Evolutionary conservation across 495 filamentous ascomycete genomes (phyloP).

Genomic region (Hypoxylon intermedium): DNA sequence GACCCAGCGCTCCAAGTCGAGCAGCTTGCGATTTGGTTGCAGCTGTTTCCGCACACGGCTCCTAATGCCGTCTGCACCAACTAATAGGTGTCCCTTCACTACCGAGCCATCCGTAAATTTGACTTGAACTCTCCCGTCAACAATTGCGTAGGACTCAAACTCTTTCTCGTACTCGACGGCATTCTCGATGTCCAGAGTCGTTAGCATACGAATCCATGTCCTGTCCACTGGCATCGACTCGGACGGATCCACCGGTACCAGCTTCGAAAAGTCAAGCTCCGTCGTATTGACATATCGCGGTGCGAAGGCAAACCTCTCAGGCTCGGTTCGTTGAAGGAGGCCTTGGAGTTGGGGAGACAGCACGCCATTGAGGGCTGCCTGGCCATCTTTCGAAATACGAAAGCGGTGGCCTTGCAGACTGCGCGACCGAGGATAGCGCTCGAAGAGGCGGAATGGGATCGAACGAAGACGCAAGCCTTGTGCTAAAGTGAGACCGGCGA

Average conservation of each 20-base stretch:
- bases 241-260: constrained; percentile 8
- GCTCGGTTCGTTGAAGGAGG: constrained; percentile 28
- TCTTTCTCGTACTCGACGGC: constrained; percentile 52
- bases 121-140: constrained; percentile 42
- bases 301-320: constrained; percentile 22
- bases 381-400: constrained; percentile 46
- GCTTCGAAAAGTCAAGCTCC: constrained; percentile 30
- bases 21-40: constrained; percentile 47
- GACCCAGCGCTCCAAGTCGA: constrained; percentile 54
- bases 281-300: constrained; percentile 35
- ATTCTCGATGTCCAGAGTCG: constrained; percentile 42
- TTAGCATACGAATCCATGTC: constrained; percentile 33
- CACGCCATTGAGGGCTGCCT: constrained; percentile 34
- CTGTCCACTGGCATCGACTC: constrained; percentile 29
- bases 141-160: constrained; percentile 45
- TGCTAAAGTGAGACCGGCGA: constrained; percentile 56
- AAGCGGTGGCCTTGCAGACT: constrained; percentile 47
- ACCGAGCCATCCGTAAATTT: constrained; percentile 50
- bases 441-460: constrained; percentile 58
- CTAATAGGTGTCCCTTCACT: constrained; percentile 47
- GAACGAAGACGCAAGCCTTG: constrained; percentile 53
- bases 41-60: constrained; percentile 52
- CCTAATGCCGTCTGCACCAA: constrained; percentile 56
- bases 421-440: constrained; percentile 46
- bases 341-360: constrained; percentile 26